Base-by-base conservation (phyloP, 2,329 filamentous ascomycete genomes). In the Pseudocercospora cruenta region DNA sequence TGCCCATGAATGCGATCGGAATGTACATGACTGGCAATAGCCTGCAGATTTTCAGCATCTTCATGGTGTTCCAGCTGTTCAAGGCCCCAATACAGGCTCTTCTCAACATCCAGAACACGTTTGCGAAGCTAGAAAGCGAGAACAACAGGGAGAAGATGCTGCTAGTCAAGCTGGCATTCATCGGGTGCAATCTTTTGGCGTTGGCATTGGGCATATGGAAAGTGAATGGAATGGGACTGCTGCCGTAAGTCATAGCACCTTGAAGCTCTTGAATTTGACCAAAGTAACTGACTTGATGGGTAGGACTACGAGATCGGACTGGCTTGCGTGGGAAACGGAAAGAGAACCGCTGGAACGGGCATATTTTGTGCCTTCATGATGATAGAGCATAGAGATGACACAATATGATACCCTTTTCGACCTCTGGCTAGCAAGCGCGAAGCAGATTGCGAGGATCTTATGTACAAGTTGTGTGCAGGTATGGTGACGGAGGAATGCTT, bases 21-120 rank as follows among this genome's bases (percentile, higher is more conserved):
- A 98, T 98, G 93, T 99, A 99, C 86, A 99, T 99, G 95, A 96
- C 94, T 33, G 95, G 95, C 75, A 99, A 98, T 82, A 93, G 92
- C 68, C 87, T 99, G 55, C 95, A 99, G 79, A 98, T 99, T 72
- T 99, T 99, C 84, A 96, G 91, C 81, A 98, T 99, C 81, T 98
- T 98, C 93, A 99, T 98, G 94, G 94, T 98, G 19, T 94, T 94
- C 75, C 98, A 97, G 91, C 90, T 96, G 54, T 99, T 99, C 86
- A 98, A 98, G 85, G 96, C 92, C 72, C 95, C 95, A 9, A 86
- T 99, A 67, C 88, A 92, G 80, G 95, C 94, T 36, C 82, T 98
- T 54, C 81, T 96, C 67, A 88, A 84, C 72, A 94, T 94, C 57
- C 93, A 95, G 77, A 87, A 90, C 76, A 92, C 91, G n/a, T 98